Conservation (phyloP, 2,329 filamentous ascomycete genomes). For the Colletotrichum eleusines region DNA sequence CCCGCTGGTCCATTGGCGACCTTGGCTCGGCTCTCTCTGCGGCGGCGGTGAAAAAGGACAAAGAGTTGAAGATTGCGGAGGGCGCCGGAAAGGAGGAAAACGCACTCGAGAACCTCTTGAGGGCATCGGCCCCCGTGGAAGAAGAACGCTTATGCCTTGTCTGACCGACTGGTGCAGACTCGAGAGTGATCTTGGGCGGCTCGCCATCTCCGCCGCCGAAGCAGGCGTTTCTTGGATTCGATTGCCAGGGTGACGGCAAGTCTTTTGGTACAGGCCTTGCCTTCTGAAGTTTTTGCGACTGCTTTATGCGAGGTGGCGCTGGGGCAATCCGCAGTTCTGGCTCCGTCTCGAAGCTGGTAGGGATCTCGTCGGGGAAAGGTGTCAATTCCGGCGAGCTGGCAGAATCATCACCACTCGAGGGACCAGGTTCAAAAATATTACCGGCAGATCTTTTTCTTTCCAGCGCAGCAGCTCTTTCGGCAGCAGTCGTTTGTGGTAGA, state of each 20-base stretch:
- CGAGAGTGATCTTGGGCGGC: slow-evolving; percentile 53
- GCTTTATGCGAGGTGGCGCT: slow-evolving; percentile 23
- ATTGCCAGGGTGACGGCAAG: slow-evolving; percentile 55
- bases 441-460: slow-evolving; percentile 54
- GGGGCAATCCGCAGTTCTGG: slow-evolving; percentile 29
- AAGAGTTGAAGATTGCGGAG: slow-evolving; percentile 39
- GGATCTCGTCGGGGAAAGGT: slow-evolving; percentile 40
- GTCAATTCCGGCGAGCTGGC: slow-evolving; percentile 39
- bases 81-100: slow-evolving; percentile 61
- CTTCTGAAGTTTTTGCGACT: slow-evolving; percentile 37
- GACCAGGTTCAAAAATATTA: slow-evolving; percentile 50
- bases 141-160: slow-evolving; percentile 63
- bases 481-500: slow-evolving; percentile 65
- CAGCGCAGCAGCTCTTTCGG: slow-evolving; percentile 69
- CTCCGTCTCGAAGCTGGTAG: slow-evolving; percentile 35
- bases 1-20: slow-evolving; percentile 5
- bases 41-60: slow-evolving; percentile 40
- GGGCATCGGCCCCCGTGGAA: slow-evolving; percentile 68
- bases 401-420: slow-evolving; percentile 32
- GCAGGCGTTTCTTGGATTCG: slow-evolving; percentile 55
- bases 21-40: slow-evolving; percentile 35
- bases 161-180: slow-evolving; percentile 59
- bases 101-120: slow-evolving; percentile 68
- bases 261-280: slow-evolving; percentile 25
- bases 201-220: slow-evolving; percentile 47